These are phyloP conservation scores for Trichoderma pleuroti DNA, from an alignment of 2,329 filamentous ascomycete genomes.

Conservation along the genomic window DNA sequence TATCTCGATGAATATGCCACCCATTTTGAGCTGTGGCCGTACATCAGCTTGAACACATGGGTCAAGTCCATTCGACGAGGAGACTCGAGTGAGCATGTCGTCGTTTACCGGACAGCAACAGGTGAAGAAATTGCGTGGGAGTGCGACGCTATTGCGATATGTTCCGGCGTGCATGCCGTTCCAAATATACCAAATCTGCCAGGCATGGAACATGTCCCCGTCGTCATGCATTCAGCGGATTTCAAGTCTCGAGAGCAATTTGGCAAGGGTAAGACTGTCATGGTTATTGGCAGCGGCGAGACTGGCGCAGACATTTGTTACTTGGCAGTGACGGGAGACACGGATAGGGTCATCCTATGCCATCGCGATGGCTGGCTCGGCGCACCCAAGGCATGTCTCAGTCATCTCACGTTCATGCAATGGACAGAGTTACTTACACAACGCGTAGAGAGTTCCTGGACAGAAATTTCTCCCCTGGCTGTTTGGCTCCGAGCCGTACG, in stretches of 20 bases:
- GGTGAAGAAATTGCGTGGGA: conserved; percentile 27
- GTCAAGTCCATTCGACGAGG: conserved; percentile 29
- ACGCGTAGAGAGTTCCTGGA: conserved; percentile 16
- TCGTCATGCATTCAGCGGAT: conserved; percentile 40
- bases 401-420: not conserved
- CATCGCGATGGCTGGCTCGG: conserved; percentile 39
- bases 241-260: conserved; percentile 41
- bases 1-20: conserved; percentile 41
- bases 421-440: not conserved
- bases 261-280: conserved; percentile 35
- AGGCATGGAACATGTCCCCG: conserved; percentile 35
- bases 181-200: conserved; percentile 37
- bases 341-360: conserved; percentile 39
- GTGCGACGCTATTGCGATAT: conserved; percentile 44
- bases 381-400: conserved; percentile 18
- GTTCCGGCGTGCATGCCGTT: conserved; percentile 40
- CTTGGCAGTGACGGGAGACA: conserved; percentile 39
- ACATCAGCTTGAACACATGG: conserved; percentile 34
- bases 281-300: conserved; percentile 43
- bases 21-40: conserved; percentile 36
- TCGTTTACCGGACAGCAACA: conserved; percentile 22
- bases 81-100: conserved; percentile 25
- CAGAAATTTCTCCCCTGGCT: conserved; percentile 25
- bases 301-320: conserved; percentile 42
- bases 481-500: conserved; percentile 20